Evolutionary conservation across 768 basidiomycete species (phyloP).

Genomic region (Pisolithus sp.): DNA sequence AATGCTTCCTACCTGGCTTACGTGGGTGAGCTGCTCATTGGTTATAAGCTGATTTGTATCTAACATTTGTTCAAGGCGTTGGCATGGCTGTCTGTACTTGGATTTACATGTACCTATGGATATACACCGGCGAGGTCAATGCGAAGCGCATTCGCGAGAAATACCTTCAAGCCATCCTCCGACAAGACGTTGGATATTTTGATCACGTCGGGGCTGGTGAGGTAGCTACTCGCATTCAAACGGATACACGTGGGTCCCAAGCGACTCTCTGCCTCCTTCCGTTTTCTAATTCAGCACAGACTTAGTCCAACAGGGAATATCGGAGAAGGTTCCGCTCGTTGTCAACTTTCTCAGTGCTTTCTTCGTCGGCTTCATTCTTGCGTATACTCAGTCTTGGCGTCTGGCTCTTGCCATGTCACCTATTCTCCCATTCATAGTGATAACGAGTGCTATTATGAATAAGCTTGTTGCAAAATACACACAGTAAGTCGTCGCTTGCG

Average conservation of each 20-base stretch:
- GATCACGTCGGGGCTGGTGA: constrained; percentile 91
- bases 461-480: constrained; percentile 55
- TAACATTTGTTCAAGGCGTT: constrained; percentile 41
- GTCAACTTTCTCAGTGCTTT: constrained; percentile 66
- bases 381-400: constrained; percentile 68
- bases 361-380: constrained; percentile 71
- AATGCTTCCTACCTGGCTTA: constrained; percentile 58
- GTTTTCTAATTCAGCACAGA: constrained; percentile 35
- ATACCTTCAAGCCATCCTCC: constrained; percentile 73
- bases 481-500: constrained; percentile 43
- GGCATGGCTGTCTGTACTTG: constrained; percentile 74
- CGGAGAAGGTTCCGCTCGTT: constrained; percentile 78
- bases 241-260: constrained; percentile 62
- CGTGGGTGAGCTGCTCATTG: constrained; percentile 46
- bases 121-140: constrained; percentile 72
- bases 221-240: constrained; percentile 90
- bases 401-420: constrained; percentile 78
- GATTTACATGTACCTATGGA: constrained; percentile 63
- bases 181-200: constrained; percentile 86
- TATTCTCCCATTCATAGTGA: constrained; percentile 77
- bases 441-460: constrained; percentile 69
- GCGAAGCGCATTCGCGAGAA: constrained; percentile 79
- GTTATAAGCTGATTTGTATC: constrained; percentile 1
- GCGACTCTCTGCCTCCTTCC: background rate
- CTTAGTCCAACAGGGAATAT: constrained; percentile 85